Conservation (phyloP, 306 rosid species). For the Hippophae gyantsensis region DNA sequence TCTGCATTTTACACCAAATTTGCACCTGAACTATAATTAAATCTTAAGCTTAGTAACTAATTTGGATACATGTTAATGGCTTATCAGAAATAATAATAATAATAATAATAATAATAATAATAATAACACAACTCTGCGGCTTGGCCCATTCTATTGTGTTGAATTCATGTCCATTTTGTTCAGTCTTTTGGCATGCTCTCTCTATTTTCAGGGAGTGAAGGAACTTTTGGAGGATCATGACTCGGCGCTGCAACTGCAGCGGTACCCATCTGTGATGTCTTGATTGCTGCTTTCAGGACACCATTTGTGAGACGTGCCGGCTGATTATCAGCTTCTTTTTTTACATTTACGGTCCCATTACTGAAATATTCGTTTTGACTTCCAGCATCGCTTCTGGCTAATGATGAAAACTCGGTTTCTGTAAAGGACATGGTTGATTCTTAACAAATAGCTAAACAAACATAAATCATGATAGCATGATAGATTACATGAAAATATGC, state of each 20-base stretch:
- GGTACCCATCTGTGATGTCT: conserved; percentile 27
- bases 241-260: conserved; percentile 28
- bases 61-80: conserved; percentile 33
- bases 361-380: conserved; percentile 34
- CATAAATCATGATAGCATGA: conserved; percentile 3
- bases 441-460: conserved; percentile 1
- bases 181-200: conserved; percentile 35
- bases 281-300: conserved; percentile 13
- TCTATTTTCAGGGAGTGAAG: conserved; percentile 43
- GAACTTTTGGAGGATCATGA: conserved; percentile 24
- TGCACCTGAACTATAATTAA: conserved; percentile 37
- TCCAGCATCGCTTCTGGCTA: conserved; percentile 58
- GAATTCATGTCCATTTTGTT: conserved; percentile 21
- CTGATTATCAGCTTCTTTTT: conserved; percentile 29
- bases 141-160: conserved; percentile 33
- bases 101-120: conserved; percentile 34
- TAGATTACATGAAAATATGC: no score
- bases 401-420: conserved; percentile 74
- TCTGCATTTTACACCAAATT: conserved; percentile 55
- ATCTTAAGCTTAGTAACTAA: conserved; percentile 31
- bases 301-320: conserved; percentile 28
- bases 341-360: conserved; percentile 35
- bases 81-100: conserved; percentile 23
- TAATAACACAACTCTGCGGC: conserved; percentile 26
- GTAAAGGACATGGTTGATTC: conserved; percentile 26